Evolutionary conservation across 768 basidiomycete genomes (phyloP), one percentile per base, ranked within the genome.

Genomic region (Megacollybia marginata): DNA sequence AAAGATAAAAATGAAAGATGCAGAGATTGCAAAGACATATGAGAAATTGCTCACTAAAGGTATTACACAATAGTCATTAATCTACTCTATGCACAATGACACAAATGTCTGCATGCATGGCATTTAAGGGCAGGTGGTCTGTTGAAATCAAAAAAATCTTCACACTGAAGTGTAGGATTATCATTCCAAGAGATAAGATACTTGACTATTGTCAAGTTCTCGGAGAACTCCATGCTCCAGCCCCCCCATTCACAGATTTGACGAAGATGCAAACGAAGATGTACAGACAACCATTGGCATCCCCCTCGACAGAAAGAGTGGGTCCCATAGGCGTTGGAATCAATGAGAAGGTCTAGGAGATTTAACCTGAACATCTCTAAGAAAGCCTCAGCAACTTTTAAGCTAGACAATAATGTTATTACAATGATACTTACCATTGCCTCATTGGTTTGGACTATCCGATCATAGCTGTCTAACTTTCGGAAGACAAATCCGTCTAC

Each of bases 211-310:
- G 23, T 28, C 23, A 28, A 28, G 23, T 28, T 28, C 23, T n/a
- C n/a, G n/a, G 23, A 28, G 6, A 28, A 28, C 23, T 28, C 57
- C 15, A 51, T 54, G 36, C 50, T 54, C 66, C 66, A 66, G 2
- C 65, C 66, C n/a, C 60, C 65, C 61, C 64, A 67, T 18, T 55
- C 54, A 44, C 65, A 66, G n/a, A 67, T 63, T 19, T 52, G 42
- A 9, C 57, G 42, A 2, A 64, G 47, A 0, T 57, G 53, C 65
- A 64, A 67, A 5, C 61, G 55, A 6, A 52, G 35, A 9, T 57
- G 59, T 4, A 59, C 48, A 12, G 55, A 52, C 6, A 68, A 56
- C 35, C 57, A 67, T 47, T 67, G 65, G 46, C 60, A 64, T 3
- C 65, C 62, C 7, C 63, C 62, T 8, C 56, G 59, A 15, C 56